Conservation (phyloP, 1,284 basidiomycete genomes). For the Chalciporus sp. region DNA sequence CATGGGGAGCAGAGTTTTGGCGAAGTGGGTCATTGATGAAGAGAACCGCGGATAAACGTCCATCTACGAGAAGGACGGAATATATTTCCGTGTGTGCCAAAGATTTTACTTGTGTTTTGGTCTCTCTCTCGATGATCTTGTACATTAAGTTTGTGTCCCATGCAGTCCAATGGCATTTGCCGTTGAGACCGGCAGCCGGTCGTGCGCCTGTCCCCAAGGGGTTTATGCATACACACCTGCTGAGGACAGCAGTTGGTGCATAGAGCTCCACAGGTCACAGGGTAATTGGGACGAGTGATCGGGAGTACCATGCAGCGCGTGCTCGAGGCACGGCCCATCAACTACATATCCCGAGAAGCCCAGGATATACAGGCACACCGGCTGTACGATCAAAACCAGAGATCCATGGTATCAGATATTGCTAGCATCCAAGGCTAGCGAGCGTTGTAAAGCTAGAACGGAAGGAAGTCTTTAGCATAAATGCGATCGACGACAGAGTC, state of each 20-base stretch:
- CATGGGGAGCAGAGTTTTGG: constrained; percentile 5
- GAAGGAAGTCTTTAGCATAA: too few relatives aligned
- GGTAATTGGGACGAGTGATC: background rate
- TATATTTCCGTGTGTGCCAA: too few relatives aligned
- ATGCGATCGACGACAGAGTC: too few relatives aligned
- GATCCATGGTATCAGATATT: background rate
- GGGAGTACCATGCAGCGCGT: background rate
- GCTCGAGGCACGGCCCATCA: background rate
- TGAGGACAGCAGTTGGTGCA: too few relatives aligned
- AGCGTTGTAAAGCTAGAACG: too few relatives aligned
- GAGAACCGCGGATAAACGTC: constrained; percentile 4
- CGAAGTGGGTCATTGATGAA: background rate
- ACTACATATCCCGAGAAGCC: too few relatives aligned
- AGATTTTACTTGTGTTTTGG: background rate
- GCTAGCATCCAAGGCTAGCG: too few relatives aligned
- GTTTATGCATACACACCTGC: too few relatives aligned
- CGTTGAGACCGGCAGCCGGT: too few relatives aligned
- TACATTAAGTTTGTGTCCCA: background rate
- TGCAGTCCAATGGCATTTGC: background rate
- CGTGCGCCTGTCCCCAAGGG: background rate
- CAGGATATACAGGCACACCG: background rate
- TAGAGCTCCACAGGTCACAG: background rate
- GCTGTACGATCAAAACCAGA: background rate
- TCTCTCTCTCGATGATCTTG: background rate
- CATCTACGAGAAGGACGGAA: background rate